These are phyloP conservation scores for Diaporthe aspalathi DNA, from an alignment of 2,329 filamentous ascomycete species.

Conservation along the genomic window DNA sequence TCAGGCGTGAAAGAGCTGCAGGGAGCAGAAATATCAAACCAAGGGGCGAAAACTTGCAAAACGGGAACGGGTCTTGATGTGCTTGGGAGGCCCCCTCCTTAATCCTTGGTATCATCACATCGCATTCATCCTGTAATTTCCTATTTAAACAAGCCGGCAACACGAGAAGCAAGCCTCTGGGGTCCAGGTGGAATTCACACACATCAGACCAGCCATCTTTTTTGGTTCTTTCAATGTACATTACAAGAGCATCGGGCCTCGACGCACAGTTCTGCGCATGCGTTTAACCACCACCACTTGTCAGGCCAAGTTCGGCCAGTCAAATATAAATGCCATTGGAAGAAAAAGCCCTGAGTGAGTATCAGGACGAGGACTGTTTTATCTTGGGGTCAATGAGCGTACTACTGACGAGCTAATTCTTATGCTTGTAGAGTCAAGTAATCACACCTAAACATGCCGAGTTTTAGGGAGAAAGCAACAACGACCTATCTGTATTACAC, in stretches of 20 bases:
- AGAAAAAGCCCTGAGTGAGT: neutral
- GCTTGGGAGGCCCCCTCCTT: neutral
- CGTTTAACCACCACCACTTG: neutral
- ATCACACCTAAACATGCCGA: neutral
- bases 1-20: conserved; percentile 36
- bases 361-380: neutral
- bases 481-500: conserved; percentile 18
- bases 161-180: conserved; percentile 4
- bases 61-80: neutral
- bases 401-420: no score
- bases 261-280: conserved; percentile 6
- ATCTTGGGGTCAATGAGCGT: no score
- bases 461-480: neutral
- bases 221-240: conserved; percentile 21
- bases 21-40: conserved; percentile 24
- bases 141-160: conserved; percentile 12
- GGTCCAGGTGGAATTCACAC: neutral
- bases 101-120: conserved; percentile 3
- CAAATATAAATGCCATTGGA: conserved; percentile 15
- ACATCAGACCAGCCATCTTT: neutral
- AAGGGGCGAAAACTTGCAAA: conserved; percentile 20
- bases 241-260: conserved; percentile 2
- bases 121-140: conserved; percentile 29
- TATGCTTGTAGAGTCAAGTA: no score
- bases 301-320: neutral